phyloP scores from a whole-genome alignment of 2,329 filamentous ascomycete species.

The Periconia macrospinosa region DNA sequence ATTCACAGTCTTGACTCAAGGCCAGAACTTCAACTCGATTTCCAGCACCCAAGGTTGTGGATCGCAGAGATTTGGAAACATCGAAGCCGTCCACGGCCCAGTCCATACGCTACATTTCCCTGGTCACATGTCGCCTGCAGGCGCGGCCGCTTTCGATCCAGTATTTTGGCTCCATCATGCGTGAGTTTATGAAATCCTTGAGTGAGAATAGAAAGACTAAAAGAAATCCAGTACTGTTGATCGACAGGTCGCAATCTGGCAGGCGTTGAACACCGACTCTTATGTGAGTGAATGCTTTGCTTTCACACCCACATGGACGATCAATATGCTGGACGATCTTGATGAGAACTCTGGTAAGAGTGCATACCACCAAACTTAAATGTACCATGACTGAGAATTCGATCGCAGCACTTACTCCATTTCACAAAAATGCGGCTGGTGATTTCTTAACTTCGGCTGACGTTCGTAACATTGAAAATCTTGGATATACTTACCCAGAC shows the following conservation, averaged over 20 bases:
- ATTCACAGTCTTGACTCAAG: conserved; percentile 12
- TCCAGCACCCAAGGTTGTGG: conserved; percentile 4
- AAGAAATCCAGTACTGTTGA: conserved; percentile 14
- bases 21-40: conserved; percentile 9
- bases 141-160: conserved; percentile 67
- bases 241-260: conserved; percentile 68
- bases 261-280: conserved; percentile 66
- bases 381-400: background rate
- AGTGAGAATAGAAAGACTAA: background rate
- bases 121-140: conserved; percentile 70
- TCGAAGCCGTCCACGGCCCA: conserved; percentile 17
- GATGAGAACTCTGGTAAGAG: conserved; percentile 51
- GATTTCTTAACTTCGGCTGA: conserved; percentile 16
- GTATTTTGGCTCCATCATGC: conserved; percentile 56
- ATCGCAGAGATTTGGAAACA: background rate
- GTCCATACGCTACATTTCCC: conserved; percentile 41
- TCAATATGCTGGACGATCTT: conserved; percentile 43
- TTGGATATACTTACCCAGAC: conserved; percentile 24
- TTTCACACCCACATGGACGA: conserved; percentile 22
- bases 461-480: conserved; percentile 3
- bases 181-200: background rate
- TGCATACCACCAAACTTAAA: background rate
- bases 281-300: conserved; percentile 57
- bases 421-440: conserved; percentile 15
- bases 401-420: conserved; percentile 13